Evolutionary conservation across 208 protist genomes (phyloP), one percentile per base, ranked within the genome.

Genomic region (Herpetomonas tarakana): DNA sequence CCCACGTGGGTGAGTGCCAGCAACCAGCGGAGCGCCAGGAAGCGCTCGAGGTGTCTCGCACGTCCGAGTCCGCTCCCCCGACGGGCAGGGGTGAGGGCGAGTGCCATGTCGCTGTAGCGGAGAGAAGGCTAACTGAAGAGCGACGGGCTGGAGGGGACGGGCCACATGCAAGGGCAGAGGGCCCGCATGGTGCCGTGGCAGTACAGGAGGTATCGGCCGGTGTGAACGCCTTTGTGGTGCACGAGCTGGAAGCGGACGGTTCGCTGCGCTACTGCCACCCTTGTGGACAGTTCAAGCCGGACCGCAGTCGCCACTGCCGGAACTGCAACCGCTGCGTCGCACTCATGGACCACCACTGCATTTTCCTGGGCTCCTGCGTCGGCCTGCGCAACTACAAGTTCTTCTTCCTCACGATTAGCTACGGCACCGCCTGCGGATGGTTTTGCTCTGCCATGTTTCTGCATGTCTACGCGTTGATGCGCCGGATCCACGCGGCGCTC

Each of bases 261-360:
- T 25, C 52, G 41, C 41, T 82, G 26, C 76, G 77, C 0, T 73
- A 51, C 44, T 92, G 85, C 61, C n/a, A n/a, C 1, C n/a, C 39
- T 12, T 92, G 85, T 58, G 6, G 46, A 3, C 59, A 69, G 39
- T 82, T 64, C 65, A 88, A 89, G 60, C 81, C 81, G 7, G 70
- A 75, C 28, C 31, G 63, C 27, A 64, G 77, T 12, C 71, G 91
- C 47, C 86, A 93, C 74, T 93, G 86, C 58, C 38, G 50, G 27
- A 19, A 62, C 9, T 93, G 86, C 63, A 24, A 60, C 27, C 54
- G 63, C 4, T 94, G 87, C 64, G 78, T 86, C 2, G 59, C 49
- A 21, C n/a, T 52, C 27, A 84, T 88, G 71, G 87, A 94, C 68
- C 87, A 94, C 59, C 87, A 94, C 58, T 94, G 87, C 59, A 65